These are phyloP conservation scores for Botrytis cinerea DNA, from an alignment of 2,329 filamentous ascomycete genomes.

Conservation along the genomic window DNA sequence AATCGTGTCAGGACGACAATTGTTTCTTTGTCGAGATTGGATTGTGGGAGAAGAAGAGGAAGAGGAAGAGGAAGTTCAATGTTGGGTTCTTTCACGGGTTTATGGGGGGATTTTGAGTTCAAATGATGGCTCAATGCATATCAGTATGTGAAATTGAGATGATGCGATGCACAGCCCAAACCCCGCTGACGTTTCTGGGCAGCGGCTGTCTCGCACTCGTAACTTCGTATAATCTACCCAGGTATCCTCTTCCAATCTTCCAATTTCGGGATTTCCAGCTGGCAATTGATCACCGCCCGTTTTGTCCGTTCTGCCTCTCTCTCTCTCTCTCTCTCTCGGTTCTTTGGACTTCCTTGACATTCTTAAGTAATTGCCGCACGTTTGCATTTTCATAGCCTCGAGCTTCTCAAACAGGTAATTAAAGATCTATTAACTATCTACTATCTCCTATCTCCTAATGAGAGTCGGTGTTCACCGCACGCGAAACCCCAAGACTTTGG, in stretches of 20 bases:
- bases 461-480: not conserved
- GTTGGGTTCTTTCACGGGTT: not conserved
- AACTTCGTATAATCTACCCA: not conserved
- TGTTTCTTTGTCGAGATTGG: not conserved
- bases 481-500: not conserved
- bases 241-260: no score
- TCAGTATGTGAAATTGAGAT: not conserved
- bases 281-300: not conserved
- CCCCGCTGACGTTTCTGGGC: conserved; percentile 17
- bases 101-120: not conserved
- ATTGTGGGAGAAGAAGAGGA: not conserved
- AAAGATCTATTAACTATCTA: no score
- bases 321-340: not conserved
- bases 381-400: not conserved
- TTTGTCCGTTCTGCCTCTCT: not conserved
- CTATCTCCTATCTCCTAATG: not conserved
- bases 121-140: conserved; percentile 9
- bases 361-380: not conserved
- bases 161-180: conserved; percentile 18
- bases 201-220: conserved; percentile 2
- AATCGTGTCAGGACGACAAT: not conserved
- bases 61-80: no score
- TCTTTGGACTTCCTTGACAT: conserved; percentile 7
- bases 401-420: not conserved
- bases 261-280: conserved; percentile 5